These are phyloP conservation scores for Scedosporium boydii DNA, from an alignment of 2,329 filamentous ascomycete genomes.

Conservation along the genomic window DNA sequence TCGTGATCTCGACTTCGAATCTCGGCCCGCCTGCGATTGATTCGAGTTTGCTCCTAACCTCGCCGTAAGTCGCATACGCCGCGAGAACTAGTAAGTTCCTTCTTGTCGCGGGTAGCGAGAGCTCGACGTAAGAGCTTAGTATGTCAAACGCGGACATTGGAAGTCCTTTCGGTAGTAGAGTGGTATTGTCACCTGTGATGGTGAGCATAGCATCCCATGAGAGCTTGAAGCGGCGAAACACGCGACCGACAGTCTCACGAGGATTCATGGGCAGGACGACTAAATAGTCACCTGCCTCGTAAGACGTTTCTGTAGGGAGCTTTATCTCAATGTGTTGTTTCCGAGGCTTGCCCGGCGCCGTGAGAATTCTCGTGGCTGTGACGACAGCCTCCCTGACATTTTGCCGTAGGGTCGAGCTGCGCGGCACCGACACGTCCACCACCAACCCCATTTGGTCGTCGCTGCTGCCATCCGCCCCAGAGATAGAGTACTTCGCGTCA, in stretches of 20 bases:
- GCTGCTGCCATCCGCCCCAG: conserved; percentile 19
- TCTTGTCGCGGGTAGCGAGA: conserved; percentile 56
- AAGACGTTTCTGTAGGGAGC: conserved; percentile 55
- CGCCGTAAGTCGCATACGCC: no score
- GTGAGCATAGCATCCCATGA: conserved; percentile 51
- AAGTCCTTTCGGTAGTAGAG: conserved; percentile 38
- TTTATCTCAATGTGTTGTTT: conserved; percentile 61
- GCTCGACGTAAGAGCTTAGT: conserved; percentile 62
- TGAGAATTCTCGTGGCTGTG: conserved; percentile 39
- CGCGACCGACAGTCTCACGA: conserved; percentile 48
- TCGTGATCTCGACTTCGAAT: conserved; percentile 38
- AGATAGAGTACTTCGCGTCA: conserved; percentile 37
- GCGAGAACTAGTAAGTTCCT: conserved; percentile 37
- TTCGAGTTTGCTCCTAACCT: no score
- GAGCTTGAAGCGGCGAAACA: conserved; percentile 56
- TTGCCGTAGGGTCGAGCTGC: conserved; percentile 49
- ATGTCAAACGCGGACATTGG: conserved; percentile 54
- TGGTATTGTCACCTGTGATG: neutral
- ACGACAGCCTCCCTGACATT: conserved; percentile 55
- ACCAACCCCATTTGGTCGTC: conserved; percentile 14
- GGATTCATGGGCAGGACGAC: conserved; percentile 65
- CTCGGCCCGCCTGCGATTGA: no score
- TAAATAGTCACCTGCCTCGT: conserved; percentile 68
- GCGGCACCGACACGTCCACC: conserved; percentile 43
- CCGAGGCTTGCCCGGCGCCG: conserved; percentile 36